Conservation (phyloP, 768 basidiomycete genomes). For the Psilocybe tampanensis region DNA sequence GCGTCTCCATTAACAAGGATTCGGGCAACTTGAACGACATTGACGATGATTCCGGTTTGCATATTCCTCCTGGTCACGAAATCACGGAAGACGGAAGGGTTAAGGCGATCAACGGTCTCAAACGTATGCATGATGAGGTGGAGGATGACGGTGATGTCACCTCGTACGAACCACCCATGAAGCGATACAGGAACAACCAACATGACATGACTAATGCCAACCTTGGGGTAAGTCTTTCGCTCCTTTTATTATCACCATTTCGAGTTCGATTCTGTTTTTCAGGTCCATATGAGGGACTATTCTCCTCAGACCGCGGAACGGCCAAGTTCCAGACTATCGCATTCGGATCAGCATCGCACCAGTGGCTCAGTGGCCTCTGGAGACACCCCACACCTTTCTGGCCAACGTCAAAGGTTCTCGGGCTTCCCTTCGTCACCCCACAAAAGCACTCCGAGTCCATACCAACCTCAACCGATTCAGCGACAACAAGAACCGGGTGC, state of each 20-base stretch:
- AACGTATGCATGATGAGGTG: slow-evolving; percentile 14
- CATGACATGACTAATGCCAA: slow-evolving; percentile 3
- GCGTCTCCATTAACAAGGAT: slow-evolving; percentile 5
- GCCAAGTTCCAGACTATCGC: slow-evolving; percentile 20
- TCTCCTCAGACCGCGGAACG: slow-evolving; percentile 8
- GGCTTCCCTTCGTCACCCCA: not conserved
- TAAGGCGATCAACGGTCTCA: slow-evolving; percentile 2
- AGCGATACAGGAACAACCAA: slow-evolving; percentile 18
- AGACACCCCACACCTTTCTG: not conserved
- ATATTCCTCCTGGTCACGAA: slow-evolving; percentile 7
- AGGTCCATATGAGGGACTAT: not conserved
- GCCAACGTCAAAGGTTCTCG: not conserved
- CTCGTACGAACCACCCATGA: slow-evolving; percentile 11
- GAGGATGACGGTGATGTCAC: slow-evolving; percentile 16
- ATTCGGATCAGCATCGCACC: slow-evolving; percentile 3
- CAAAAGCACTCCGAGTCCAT: not conserved
- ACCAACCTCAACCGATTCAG: not conserved
- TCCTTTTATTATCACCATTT: not conserved
- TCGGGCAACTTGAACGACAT: not conserved
- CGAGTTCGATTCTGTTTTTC: too few relatives aligned
- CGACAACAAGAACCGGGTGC: slow-evolving; percentile 16
- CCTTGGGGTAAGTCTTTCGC: not conserved
- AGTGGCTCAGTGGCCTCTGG: not conserved
- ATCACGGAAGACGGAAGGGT: slow-evolving; percentile 19
- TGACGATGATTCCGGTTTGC: not conserved